Conservation (phyloP, 805 yeast species). For the Starmerella stigmatis region DNA sequence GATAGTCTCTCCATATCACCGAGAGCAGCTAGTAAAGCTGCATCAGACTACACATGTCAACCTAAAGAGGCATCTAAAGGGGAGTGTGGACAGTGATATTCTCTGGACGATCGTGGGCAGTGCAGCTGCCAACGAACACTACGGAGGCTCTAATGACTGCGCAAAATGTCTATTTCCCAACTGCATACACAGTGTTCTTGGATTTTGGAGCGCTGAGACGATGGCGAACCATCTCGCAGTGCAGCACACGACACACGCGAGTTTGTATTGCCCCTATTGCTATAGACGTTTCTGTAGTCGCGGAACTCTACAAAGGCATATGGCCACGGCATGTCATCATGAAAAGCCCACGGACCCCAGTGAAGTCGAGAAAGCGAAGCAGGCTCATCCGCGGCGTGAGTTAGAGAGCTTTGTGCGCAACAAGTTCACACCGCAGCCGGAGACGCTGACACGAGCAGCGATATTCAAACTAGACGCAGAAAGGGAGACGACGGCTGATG, state of each 20-base stretch:
- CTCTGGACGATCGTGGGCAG: neutral
- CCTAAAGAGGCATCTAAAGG: no score
- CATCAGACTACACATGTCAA: no score
- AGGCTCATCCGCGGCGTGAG: neutral
- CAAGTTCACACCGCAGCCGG: neutral
- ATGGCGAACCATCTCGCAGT: neutral
- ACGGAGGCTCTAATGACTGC: neutral
- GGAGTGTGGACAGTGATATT: no score
- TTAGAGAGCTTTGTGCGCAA: neutral
- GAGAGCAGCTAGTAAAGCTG: no score
- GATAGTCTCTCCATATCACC: no score
- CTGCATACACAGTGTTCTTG: neutral
- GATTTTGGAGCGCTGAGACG: neutral
- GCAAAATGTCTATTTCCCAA: neutral
- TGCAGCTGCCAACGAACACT: neutral
- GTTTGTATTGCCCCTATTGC: neutral
- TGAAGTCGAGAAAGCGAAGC: neutral
- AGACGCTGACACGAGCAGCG: neutral
- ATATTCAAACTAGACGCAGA: no score
- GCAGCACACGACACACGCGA: neutral
- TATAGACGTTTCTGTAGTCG: neutral
- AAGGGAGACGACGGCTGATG: no score
- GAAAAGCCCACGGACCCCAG: no score
- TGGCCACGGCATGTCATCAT: no score
- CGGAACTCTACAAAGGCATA: neutral